Percentiles rank a stretch among this genome's conserved stretches.
Conservation (phyloP, 129 eudicot species). For the Arctium minus region DNA sequence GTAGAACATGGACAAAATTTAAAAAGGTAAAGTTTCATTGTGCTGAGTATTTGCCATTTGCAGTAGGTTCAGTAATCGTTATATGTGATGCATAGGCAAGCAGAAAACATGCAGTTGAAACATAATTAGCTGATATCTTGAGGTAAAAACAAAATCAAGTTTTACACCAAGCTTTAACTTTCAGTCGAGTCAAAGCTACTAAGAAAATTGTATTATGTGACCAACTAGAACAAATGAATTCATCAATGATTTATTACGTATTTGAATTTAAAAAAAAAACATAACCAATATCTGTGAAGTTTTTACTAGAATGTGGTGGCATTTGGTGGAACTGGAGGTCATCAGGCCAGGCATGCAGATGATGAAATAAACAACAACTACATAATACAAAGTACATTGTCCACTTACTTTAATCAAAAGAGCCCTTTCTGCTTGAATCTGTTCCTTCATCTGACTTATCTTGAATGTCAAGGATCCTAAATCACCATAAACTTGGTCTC, state of each 20-base stretch:
- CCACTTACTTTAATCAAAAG: slow-evolving; percentile 47
- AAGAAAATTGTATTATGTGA: neutral
- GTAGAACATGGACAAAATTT: too few relatives aligned
- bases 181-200: neutral
- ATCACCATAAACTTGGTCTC: slow-evolving; percentile 48
- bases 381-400: neutral
- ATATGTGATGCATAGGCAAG: neutral
- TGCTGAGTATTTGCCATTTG: neutral
- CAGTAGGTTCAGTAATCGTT: neutral
- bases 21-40: too few relatives aligned
- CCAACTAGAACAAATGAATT: neutral
- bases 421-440: slow-evolving; percentile 73
- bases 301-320: neutral
- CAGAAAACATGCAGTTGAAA: neutral
- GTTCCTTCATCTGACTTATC: slow-evolving; percentile 59
- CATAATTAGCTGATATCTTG: neutral
- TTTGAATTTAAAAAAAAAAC: neutral
- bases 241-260: neutral
- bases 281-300: neutral
- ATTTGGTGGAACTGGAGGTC: neutral
- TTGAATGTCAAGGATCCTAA: slow-evolving; percentile 34
- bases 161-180: neutral
- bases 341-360: neutral
- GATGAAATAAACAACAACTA: slow-evolving; percentile 9
- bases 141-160: neutral